A percentile compares a stretch with the other conserved stretches of the same genome.
These are phyloP conservation scores for Dimargaris cristalligena DNA, from an alignment of 192 early-diverging fungal genomes.

Conservation along the genomic window DNA sequence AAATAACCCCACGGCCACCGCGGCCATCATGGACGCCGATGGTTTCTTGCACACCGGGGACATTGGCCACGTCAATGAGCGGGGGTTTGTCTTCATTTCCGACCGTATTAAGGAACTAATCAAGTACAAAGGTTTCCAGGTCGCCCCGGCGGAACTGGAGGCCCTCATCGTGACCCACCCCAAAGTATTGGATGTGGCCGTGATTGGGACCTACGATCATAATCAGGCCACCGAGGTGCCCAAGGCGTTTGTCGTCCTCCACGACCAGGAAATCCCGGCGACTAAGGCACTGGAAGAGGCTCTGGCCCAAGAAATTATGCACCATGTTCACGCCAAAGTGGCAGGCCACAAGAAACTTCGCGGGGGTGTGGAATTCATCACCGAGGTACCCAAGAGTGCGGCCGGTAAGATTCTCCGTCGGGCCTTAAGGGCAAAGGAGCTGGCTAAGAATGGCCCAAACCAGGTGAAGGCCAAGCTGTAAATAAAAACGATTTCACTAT, in stretches of 20 bases:
- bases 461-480: no score
- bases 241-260: conserved; percentile 60
- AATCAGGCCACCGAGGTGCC: conserved; percentile 51
- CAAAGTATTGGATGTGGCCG: conserved; percentile 45
- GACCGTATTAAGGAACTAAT: conserved; percentile 80
- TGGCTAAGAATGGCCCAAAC: no score
- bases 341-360: conserved; percentile 59
- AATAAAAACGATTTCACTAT: no score
- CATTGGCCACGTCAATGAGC: conserved; percentile 44
- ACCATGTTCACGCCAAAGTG: conserved; percentile 43
- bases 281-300: conserved; percentile 16
- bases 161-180: conserved; percentile 50
- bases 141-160: conserved; percentile 80
- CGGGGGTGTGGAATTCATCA: conserved; percentile 58
- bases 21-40: conserved; percentile 46
- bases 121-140: conserved; percentile 73
- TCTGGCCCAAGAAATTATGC: conserved; percentile 23
- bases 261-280: conserved; percentile 19
- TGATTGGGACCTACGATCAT: conserved; percentile 34
- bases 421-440: no score
- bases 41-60: conserved; percentile 78
- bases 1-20: conserved; percentile 58
- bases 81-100: conserved; percentile 44
- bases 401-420: conserved; percentile 72
- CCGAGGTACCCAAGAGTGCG: conserved; percentile 59